Percentiles rank a stretch among this genome's conserved stretches.
Conservation (phyloP, 2,329 filamentous ascomycete genomes). For the Monosporascus cannonballus region DNA sequence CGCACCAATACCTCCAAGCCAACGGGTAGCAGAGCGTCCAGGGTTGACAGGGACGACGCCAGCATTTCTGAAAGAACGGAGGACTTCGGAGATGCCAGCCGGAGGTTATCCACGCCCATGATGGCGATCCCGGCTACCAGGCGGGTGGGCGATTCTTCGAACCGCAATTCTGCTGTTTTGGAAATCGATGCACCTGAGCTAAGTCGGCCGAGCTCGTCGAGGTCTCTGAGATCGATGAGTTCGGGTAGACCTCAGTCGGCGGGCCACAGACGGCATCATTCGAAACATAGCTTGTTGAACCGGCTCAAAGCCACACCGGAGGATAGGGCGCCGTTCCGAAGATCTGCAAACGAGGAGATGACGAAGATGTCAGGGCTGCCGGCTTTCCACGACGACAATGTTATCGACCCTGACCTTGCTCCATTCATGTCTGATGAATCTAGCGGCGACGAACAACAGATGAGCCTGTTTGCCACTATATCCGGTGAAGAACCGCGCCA, state of each 20-base stretch:
- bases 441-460: conserved; percentile 86
- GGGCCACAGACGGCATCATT: conserved; percentile 78
- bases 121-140: conserved; percentile 65
- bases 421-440: conserved; percentile 95
- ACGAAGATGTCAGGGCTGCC: conserved; percentile 63
- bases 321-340: conserved; percentile 83
- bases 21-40: conserved; percentile 27
- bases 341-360: conserved; percentile 59
- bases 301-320: conserved; percentile 67
- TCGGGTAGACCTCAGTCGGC: conserved; percentile 67
- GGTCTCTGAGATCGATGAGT: conserved; percentile 74
- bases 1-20: conserved; percentile 46
- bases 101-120: conserved; percentile 60
- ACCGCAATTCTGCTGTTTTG: conserved; percentile 79
- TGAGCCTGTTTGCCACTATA: conserved; percentile 74
- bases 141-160: conserved; percentile 65
- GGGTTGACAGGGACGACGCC: conserved; percentile 32
- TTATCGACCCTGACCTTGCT: conserved; percentile 93
- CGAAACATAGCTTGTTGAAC: conserved; percentile 76
- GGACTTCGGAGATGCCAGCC: conserved; percentile 38
- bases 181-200: conserved; percentile 84
- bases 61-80: conserved; percentile 36
- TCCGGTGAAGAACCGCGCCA: conserved; percentile 60
- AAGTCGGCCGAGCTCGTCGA: conserved; percentile 86
- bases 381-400: conserved; percentile 97